These are phyloP conservation scores for Trypanosoma lewisi DNA, from an alignment of 208 protist species.

Conservation along the genomic window DNA sequence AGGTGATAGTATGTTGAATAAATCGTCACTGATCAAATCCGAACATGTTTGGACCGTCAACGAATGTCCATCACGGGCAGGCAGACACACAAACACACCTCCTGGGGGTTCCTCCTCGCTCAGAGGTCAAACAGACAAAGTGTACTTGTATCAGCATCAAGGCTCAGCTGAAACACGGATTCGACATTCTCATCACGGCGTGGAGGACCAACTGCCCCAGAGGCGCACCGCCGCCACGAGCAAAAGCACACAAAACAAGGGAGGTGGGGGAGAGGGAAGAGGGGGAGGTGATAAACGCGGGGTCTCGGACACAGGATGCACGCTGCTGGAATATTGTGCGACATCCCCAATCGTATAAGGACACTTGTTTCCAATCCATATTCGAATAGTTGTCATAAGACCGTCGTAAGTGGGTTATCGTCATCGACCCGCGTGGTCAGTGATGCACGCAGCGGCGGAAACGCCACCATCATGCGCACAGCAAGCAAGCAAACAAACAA, in stretches of 20 bases:
- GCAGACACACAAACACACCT: background rate
- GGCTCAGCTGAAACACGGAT: slow-evolving; percentile 51
- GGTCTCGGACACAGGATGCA: slow-evolving; percentile 41
- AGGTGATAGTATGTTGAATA: no score
- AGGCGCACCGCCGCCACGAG: no score
- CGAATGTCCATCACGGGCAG: no score
- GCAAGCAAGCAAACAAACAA: background rate
- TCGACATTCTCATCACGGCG: slow-evolving; percentile 42
- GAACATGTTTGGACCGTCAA: no score
- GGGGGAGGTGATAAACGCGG: background rate
- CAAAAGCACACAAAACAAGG: no score
- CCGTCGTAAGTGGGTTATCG: slow-evolving; percentile 51
- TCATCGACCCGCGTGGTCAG: slow-evolving; percentile 7
- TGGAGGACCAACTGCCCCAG: background rate
- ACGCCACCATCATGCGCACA: background rate
- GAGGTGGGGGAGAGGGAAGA: background rate
- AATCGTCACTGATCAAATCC: no score
- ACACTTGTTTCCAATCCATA: slow-evolving; percentile 63
- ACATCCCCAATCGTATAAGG: slow-evolving; percentile 32
- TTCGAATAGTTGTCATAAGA: slow-evolving; percentile 47
- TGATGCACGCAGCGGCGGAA: background rate
- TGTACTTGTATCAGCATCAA: slow-evolving; percentile 30
- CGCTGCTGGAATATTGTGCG: slow-evolving; percentile 53
- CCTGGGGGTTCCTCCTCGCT: background rate
- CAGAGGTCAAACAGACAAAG: slow-evolving; percentile 44